Percentiles rank a stretch among this genome's conserved stretches.
phyloP scores from a whole-genome alignment of 805 yeast genomes.

The Barnettozyma siamensis region DNA sequence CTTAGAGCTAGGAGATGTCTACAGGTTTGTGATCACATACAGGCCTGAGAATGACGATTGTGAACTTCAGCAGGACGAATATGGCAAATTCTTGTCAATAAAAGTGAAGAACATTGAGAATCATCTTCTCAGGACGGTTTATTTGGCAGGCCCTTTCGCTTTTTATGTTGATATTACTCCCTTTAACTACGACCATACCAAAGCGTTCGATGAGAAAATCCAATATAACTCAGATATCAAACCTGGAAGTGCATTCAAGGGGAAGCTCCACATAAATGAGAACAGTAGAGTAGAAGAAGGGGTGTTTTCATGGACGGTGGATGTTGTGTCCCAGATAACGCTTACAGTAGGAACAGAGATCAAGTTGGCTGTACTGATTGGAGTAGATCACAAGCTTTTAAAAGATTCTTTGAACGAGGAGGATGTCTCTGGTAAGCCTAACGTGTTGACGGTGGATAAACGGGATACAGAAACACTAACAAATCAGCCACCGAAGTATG shows the following conservation, averaged over 20 bases:
- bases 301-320: constrained; percentile 68
- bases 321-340: constrained; percentile 73
- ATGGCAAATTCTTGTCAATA: constrained; percentile 32
- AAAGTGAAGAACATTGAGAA: constrained; percentile 68
- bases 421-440: constrained; percentile 1
- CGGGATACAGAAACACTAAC: constrained; percentile 67
- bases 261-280: constrained; percentile 43
- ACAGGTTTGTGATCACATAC: constrained; percentile 11
- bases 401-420: constrained; percentile 10
- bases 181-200: constrained; percentile 50
- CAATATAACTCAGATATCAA: constrained; percentile 50
- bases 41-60: background rate
- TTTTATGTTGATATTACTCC: constrained; percentile 80
- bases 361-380: constrained; percentile 57
- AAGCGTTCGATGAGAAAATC: constrained; percentile 35
- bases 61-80: constrained; percentile 7
- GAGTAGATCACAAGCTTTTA: constrained; percentile 32
- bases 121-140: constrained; percentile 72
- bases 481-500: constrained; percentile 55
- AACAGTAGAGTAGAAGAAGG: constrained; percentile 31
- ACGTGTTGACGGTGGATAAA: constrained; percentile 24
- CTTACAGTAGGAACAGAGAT: constrained; percentile 67
- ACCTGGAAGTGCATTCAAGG: constrained; percentile 67
- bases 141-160: constrained; percentile 82
- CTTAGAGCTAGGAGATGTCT: constrained; percentile 19